Conservation (phyloP, 257 asterid genomes). For the Cynanchum wilfordii region DNA sequence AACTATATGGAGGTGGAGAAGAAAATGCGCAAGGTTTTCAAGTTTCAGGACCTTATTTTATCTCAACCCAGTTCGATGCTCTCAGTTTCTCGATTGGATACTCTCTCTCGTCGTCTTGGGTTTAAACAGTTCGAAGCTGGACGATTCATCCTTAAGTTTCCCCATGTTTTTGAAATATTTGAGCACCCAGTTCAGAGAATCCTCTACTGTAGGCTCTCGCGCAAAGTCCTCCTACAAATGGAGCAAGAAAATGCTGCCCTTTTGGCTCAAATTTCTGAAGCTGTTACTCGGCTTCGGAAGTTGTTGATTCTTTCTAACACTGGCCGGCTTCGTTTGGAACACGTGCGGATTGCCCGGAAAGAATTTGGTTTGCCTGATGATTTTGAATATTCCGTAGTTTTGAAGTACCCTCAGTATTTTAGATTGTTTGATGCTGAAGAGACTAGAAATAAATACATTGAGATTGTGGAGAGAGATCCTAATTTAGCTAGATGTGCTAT, state of each 20-base stretch:
- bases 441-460: constrained; percentile 75
- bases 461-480: constrained; percentile 54
- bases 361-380: constrained; percentile 87
- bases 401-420: constrained; percentile 59
- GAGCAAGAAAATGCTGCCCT: constrained; percentile 64
- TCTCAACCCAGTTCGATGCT: constrained; percentile 57
- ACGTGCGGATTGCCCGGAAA: constrained; percentile 68
- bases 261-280: constrained; percentile 50
- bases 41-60: constrained; percentile 66
- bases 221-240: constrained; percentile 57
- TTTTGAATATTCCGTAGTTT: constrained; percentile 63
- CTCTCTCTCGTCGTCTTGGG: constrained; percentile 61
- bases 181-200: constrained; percentile 93
- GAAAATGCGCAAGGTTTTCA: constrained; percentile 63
- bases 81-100: constrained; percentile 56
- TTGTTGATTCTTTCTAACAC: constrained; percentile 60
- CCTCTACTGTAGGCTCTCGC: constrained; percentile 59
- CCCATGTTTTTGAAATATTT: constrained; percentile 77
- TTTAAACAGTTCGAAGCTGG: constrained; percentile 71
- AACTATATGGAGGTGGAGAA: constrained; percentile 82
- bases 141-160: constrained; percentile 66
- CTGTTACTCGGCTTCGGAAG: constrained; percentile 61
- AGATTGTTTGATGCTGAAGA: constrained; percentile 81
- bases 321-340: constrained; percentile 71
- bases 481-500: constrained; percentile 54